Evolutionary conservation across 495 filamentous ascomycete species (phyloP), one percentile per base, ranked within the genome.

Genomic region (Aspergillus bridgeri): DNA sequence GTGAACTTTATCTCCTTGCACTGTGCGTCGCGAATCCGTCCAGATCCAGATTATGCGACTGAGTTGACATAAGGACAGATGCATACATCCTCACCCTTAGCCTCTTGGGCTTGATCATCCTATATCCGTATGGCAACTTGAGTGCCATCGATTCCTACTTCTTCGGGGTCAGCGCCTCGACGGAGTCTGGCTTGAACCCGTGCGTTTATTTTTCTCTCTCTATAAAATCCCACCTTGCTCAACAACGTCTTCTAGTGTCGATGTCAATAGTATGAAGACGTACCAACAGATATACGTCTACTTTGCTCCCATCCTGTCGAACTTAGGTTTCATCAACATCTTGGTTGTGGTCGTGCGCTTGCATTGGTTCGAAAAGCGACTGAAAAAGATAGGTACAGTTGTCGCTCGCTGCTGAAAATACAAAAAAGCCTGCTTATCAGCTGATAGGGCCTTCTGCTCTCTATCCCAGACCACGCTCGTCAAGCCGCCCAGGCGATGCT

Each of bases 1-100:
- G 55, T 86, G 46, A 90, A 90, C 69, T 92, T 90, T 70, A 87
- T 92, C 67, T 85, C 84, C 2, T 59, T 89, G 53, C 82, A 87
- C 69, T 88, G 69, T 74, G 56, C 18, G 63, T 48, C 17, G 49
- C 44, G 38, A 46, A 25, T 33, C 42, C 9, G 45, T 23, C 48
- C 18, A 18, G 48, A 21, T 23, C 48, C 18, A 18, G 48, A 21
- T 29, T 46, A 38, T 24, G 24, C 0, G 1, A 43, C 5, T 38
- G 3, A 22, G 27, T 53, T 59, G 29, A 60, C 58, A 29, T 15
- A 53, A 18, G 22, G n/a, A 15, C 50, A 77, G 74, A 77, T 60
- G 63, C 69, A 22, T 77, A 66, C 59, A 72, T 77, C 25, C 63
- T 77, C 45, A 59, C 58, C 21, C 59, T 71, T 23, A 60, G 71